Evolutionary conservation across 805 yeast species (phyloP).

Genomic region (Wickerhamiella alocasiicola): DNA sequence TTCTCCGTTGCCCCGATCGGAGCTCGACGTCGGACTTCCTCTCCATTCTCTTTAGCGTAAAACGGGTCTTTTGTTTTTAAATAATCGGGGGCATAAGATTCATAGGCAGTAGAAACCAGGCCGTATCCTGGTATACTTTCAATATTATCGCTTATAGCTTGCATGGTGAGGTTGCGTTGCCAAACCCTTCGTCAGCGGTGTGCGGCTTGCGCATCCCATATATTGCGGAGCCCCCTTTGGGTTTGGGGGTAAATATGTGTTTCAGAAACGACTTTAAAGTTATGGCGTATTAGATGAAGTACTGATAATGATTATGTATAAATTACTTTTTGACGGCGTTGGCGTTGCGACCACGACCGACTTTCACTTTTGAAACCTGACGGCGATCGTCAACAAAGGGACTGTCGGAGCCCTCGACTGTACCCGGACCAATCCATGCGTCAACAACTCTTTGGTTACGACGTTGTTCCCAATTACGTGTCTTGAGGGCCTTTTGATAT

Average conservation of each 20-base stretch:
- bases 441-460: slow-evolving; percentile 74
- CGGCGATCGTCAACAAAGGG: slow-evolving; percentile 66
- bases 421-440: slow-evolving; percentile 91
- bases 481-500: slow-evolving; percentile 74
- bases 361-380: slow-evolving; percentile 41
- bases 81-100: slow-evolving; percentile 54
- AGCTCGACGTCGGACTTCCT: slow-evolving; percentile 43
- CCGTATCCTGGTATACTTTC: slow-evolving; percentile 49
- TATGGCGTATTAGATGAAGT: too few species aligned
- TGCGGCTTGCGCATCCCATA: too few species aligned
- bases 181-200: too few species aligned
- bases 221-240: too few species aligned
- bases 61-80: slow-evolving; percentile 38
- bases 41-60: slow-evolving; percentile 33
- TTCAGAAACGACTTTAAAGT: too few species aligned
- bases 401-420: slow-evolving; percentile 63
- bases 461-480: slow-evolving; percentile 75
- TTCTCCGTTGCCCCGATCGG: slow-evolving; percentile 45
- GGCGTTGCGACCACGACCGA: slow-evolving; percentile 76
- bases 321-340: too few species aligned
- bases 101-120: slow-evolving; percentile 43
- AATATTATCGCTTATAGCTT: slow-evolving; percentile 24
- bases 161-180: too few species aligned
- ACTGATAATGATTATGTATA: too few species aligned
- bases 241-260: too few species aligned